Base-by-base conservation (phyloP, 2,329 filamentous ascomycete genomes). In the Phoma sp. region DNA sequence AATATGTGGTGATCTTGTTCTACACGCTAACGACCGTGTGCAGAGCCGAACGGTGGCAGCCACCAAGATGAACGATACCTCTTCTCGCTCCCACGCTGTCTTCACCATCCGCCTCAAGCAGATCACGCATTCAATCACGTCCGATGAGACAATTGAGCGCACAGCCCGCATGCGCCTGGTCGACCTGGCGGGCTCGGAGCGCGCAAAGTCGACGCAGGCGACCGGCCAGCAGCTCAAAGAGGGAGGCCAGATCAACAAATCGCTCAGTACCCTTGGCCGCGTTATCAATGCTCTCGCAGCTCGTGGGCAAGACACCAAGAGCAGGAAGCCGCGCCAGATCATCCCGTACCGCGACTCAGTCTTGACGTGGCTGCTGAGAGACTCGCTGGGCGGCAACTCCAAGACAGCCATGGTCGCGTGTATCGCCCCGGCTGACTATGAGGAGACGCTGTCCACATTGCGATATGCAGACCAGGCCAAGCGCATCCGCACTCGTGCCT, bases 321-420 rank as follows among this genome's bases (percentile, higher is more conserved):
- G 70, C 35, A 62, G 72, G 60, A 84, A 71, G 22, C 61, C 69
- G 30, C 64, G 84, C 60, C 85, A 93, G 25, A 85, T 92, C 6
- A 89, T 99, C 2, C 95, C 95, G 4, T 99, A 97, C 75, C 88
- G 95, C 60, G 95, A 99, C 76, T 96, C 91, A 1, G 86, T 89
- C 38, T 76, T 89, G 29, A 89, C 86, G 9, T 89, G 93, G 93
- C 83, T 99, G 4, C 83, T 99, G 60, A 98, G 98, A 74, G 95
- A 99, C 75, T 96, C 90, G 1, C 82, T 99, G 0, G 95, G 95
- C 10, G 95, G 95, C 50, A 99, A 99, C 82, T 93, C 89, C 70
- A 99, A 98, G 77, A 99, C 95, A 8, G 95, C 95, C 58, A 99
- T 99, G 95, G 97, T 99, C 67, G 95, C 95, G 7, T 98, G 95